phyloP scores from a whole-genome alignment of 768 basidiomycete genomes.

The Tremella fuciformis region DNA sequence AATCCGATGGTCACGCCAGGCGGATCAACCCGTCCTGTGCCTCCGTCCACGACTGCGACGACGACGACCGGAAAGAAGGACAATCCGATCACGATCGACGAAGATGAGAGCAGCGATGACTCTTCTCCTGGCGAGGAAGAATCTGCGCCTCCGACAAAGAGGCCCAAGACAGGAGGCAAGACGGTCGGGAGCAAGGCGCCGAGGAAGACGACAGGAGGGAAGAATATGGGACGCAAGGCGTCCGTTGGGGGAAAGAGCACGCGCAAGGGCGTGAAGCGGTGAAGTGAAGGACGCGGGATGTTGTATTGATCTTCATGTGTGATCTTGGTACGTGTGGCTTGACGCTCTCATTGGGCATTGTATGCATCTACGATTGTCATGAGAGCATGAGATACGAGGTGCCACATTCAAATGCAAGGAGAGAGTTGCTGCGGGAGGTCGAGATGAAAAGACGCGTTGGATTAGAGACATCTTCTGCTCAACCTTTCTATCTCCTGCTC shows the following conservation, averaged over 20 bases:
- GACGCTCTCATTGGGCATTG: too few relatives aligned
- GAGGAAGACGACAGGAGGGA: conserved; percentile 29
- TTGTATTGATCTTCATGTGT: too few relatives aligned
- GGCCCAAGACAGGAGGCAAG: conserved; percentile 25
- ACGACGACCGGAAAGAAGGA: conserved; percentile 23
- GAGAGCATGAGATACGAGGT: background rate
- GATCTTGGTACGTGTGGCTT: too few relatives aligned
- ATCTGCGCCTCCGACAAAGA: conserved; percentile 19
- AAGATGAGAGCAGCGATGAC: conserved; percentile 24
- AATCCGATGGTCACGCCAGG: conserved; percentile 8
- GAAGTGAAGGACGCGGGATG: background rate
- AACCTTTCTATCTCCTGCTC: background rate
- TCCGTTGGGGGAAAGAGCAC: background rate
- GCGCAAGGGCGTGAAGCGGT: conserved; percentile 2
- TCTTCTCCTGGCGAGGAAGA: conserved; percentile 13
- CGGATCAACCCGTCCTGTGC: background rate
- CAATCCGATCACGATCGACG: conserved; percentile 32
- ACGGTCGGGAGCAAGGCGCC: conserved; percentile 32
- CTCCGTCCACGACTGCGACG: background rate
- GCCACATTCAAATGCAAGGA: background rate
- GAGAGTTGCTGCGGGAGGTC: too few relatives aligned
- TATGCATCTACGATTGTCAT: too few relatives aligned
- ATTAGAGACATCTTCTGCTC: background rate
- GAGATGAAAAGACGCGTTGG: background rate
- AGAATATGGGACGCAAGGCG: conserved; percentile 26